Evolutionary conservation across 2,329 filamentous ascomycete species (phyloP).

Genomic region (Colletotrichum cereale): DNA sequence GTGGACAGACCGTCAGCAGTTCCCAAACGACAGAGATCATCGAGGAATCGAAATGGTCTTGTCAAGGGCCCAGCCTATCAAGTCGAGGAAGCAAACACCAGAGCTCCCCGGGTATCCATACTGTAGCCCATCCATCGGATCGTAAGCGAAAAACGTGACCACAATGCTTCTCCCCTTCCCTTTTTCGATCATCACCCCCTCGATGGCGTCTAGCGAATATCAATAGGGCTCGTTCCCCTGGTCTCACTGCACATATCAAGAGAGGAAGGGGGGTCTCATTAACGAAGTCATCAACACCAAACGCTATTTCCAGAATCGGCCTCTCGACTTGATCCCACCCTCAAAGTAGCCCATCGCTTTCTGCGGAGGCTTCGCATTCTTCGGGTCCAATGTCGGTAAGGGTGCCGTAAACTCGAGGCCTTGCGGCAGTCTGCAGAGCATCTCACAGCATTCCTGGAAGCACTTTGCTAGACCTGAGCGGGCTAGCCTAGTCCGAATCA

Average conservation of each 20-base stretch:
- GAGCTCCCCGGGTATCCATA: neutral
- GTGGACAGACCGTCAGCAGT: neutral
- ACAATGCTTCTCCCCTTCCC: neutral
- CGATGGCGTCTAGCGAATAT: neutral
- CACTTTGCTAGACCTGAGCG: neutral
- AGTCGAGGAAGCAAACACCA: neutral
- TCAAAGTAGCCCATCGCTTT: neutral
- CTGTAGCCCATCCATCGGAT: neutral
- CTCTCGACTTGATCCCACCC: too few species aligned
- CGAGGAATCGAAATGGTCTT: neutral
- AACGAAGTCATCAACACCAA: neutral
- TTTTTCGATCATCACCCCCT: neutral
- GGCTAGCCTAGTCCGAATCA: slow-evolving; percentile 20
- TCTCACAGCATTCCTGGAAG: neutral
- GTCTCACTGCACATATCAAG: neutral
- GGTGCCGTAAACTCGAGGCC: neutral
- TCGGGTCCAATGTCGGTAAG: slow-evolving; percentile 19
- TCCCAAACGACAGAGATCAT: neutral
- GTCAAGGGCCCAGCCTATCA: neutral
- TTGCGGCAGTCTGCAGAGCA: neutral
- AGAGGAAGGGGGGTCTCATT: neutral
- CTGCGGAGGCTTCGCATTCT: neutral
- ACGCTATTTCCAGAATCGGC: neutral
- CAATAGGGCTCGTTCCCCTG: neutral
- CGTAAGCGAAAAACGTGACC: neutral